Conservation (phyloP, 768 basidiomycete genomes). For the Psilocybe subaeruginosa region DNA sequence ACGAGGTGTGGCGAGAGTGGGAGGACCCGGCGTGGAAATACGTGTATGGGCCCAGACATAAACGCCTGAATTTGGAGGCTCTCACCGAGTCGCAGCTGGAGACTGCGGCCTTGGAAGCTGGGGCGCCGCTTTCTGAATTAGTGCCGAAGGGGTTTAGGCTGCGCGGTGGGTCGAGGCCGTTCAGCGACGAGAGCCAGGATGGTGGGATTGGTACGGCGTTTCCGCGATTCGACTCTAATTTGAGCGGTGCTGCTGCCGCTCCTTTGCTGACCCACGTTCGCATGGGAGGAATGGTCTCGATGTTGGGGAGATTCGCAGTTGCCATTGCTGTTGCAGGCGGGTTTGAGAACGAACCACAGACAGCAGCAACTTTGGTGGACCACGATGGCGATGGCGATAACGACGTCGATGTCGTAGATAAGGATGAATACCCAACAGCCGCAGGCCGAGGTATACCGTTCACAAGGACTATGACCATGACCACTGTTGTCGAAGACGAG, state of each 20-base stretch:
- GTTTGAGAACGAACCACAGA: not conserved
- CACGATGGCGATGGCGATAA: conserved; percentile 3
- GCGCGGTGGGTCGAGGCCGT: conserved; percentile 1
- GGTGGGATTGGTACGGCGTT: not conserved
- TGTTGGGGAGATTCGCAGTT: conserved; percentile 57
- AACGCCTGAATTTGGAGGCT: conserved; percentile 66
- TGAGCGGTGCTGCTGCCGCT: not conserved
- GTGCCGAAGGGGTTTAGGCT: conserved; percentile 41
- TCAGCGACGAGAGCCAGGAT: not conserved
- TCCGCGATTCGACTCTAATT: not conserved
- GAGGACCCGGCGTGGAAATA: conserved; percentile 27
- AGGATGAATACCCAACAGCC: not conserved
- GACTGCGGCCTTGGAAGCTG: conserved; percentile 68
- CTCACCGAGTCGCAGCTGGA: conserved; percentile 58
- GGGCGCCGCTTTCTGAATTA: conserved; percentile 57
- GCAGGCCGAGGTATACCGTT: conserved; percentile 16
- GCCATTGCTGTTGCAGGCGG: conserved; percentile 38
- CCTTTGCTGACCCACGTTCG: conserved; percentile 56
- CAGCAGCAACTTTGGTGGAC: not conserved
- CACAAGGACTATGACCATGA: conserved; percentile 17
- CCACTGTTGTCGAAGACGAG: conserved; percentile 29
- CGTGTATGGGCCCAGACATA: conserved; percentile 43
- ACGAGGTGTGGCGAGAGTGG: conserved; percentile 19
- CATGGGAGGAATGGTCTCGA: conserved; percentile 56
- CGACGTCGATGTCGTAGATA: conserved; percentile 6